Percentiles rank a stretch among this genome's conserved stretches.
Conservation (phyloP, 768 basidiomycete species). For the Pleurotus sapidus region DNA sequence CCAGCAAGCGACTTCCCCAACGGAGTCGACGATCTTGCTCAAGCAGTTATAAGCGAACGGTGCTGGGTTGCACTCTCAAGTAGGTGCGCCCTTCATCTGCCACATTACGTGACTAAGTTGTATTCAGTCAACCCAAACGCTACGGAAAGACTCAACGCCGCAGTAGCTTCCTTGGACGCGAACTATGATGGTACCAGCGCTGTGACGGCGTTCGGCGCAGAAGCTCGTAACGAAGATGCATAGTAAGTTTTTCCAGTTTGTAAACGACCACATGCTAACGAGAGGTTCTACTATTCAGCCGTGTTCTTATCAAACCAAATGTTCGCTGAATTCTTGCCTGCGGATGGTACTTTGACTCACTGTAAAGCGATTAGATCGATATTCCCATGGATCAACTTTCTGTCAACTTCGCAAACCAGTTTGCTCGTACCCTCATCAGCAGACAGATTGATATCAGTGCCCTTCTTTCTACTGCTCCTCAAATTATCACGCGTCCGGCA, state of each 20-base stretch:
- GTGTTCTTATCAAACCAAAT: constrained; percentile 29
- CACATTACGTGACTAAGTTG: neutral
- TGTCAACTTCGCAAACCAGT: neutral
- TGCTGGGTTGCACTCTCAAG: constrained; percentile 56
- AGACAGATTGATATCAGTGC: constrained; percentile 20
- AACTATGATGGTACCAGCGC: constrained; percentile 46
- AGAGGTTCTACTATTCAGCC: constrained; percentile 19
- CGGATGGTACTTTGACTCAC: neutral
- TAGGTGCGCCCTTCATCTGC: constrained; percentile 23
- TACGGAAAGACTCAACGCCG: constrained; percentile 29
- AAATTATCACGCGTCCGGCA: constrained; percentile 46
- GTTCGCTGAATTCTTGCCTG: constrained; percentile 22
- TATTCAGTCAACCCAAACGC: constrained; percentile 39
- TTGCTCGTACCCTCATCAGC: constrained; percentile 24
- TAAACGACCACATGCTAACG: too few relatives aligned
- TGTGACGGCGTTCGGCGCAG: constrained; percentile 43
- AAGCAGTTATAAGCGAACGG: constrained; percentile 44
- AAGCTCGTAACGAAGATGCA: constrained; percentile 57
- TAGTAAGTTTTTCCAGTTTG: constrained; percentile 38
- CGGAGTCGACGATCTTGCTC: constrained; percentile 39
- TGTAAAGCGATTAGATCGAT: constrained; percentile 2
- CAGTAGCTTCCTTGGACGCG: constrained; percentile 35
- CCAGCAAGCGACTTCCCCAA: constrained; percentile 41
- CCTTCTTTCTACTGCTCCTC: constrained; percentile 45
- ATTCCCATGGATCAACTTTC: constrained; percentile 5